phyloP scores from a whole-genome alignment of 192 early-diverging fungal species.

The Fimicolochytrium jonesii region DNA sequence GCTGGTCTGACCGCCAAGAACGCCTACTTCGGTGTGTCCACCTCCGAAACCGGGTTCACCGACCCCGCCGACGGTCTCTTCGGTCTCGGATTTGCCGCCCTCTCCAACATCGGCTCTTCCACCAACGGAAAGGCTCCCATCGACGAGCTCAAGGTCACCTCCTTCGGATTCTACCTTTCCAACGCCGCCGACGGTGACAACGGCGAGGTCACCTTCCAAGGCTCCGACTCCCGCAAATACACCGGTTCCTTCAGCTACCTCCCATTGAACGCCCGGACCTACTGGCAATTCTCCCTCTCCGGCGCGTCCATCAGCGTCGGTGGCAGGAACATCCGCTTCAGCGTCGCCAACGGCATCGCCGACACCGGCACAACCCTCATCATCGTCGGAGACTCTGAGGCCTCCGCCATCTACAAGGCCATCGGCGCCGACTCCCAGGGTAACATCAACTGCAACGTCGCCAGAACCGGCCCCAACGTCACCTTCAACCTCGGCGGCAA shows the following conservation, averaged over 20 bases:
- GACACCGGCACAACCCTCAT: constrained; percentile 37
- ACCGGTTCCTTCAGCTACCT: constrained; percentile 42
- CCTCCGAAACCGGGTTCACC: constrained; percentile 15
- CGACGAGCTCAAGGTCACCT: constrained; percentile 29
- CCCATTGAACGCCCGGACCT: constrained; percentile 23
- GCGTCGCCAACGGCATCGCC: constrained; percentile 20
- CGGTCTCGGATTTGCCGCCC: constrained; percentile 30
- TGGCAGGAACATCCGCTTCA: background rate
- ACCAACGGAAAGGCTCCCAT: constrained; percentile 17
- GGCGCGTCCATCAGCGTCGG: constrained; percentile 17
- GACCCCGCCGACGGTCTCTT: constrained; percentile 30
- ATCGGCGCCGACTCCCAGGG: constrained; percentile 33
- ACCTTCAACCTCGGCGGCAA: constrained; percentile 29
- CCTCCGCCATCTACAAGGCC: constrained; percentile 26
- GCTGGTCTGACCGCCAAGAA: constrained; percentile 8
- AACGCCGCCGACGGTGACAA: constrained; percentile 28
- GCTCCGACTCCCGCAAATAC: constrained; percentile 42
- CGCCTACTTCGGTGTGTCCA: constrained; percentile 10
- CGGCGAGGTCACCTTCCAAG: constrained; percentile 52
- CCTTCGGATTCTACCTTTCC: constrained; percentile 49
- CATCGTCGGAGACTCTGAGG: constrained; percentile 9
- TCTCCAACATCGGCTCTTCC: constrained; percentile 29
- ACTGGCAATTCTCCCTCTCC: constrained; percentile 23
- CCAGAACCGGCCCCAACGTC: constrained; percentile 17
- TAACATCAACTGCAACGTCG: constrained; percentile 23